A percentile compares a stretch with the other conserved stretches of the same genome.
These are phyloP conservation scores for Moesziomyces antarcticus DNA, from an alignment of 1,284 basidiomycete genomes.

Conservation along the genomic window DNA sequence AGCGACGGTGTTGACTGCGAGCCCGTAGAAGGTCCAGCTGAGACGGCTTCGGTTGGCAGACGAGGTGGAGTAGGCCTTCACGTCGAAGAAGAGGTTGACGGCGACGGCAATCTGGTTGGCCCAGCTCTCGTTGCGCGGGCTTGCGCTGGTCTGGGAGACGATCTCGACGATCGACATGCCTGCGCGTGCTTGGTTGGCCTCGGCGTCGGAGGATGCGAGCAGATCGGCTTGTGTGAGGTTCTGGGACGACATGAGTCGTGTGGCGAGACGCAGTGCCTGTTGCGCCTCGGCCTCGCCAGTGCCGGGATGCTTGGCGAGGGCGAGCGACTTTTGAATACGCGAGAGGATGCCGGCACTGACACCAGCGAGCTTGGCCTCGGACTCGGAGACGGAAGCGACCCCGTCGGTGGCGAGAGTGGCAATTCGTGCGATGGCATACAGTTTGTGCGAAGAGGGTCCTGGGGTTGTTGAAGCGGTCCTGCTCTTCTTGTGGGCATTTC, in stretches of 20 bases:
- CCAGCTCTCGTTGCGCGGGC: slow-evolving; percentile 46
- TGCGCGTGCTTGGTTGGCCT: slow-evolving; percentile 26
- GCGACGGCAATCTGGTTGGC: slow-evolving; percentile 43
- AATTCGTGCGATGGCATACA: slow-evolving; percentile 39
- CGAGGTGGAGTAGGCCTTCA: slow-evolving; percentile 43
- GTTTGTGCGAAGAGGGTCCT: slow-evolving; percentile 10
- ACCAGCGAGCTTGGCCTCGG: slow-evolving; percentile 29
- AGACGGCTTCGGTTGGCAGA: slow-evolving; percentile 33
- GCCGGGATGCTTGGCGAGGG: slow-evolving; percentile 45
- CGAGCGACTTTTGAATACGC: slow-evolving; percentile 50
- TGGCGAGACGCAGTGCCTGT: slow-evolving; percentile 44
- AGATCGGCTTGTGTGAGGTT: slow-evolving; percentile 54
- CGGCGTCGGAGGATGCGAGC: slow-evolving; percentile 27
- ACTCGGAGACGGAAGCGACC: slow-evolving; percentile 14
- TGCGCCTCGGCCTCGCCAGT: slow-evolving; percentile 51
- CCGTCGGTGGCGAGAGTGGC: slow-evolving; percentile 40
- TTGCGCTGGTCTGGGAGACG: slow-evolving; percentile 30
- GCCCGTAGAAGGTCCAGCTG: slow-evolving; percentile 53
- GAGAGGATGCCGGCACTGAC: slow-evolving; percentile 41
- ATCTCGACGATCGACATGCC: slow-evolving; percentile 49
- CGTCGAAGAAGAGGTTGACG: slow-evolving; percentile 48
- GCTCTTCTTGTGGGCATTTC: not conserved
- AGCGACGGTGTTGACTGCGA: slow-evolving; percentile 53
- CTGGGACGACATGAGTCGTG: slow-evolving; percentile 45
- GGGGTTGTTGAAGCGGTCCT: not conserved